Base-by-base conservation (phyloP, 1,284 basidiomycete species). In the Ustilago shanxiensis region DNA sequence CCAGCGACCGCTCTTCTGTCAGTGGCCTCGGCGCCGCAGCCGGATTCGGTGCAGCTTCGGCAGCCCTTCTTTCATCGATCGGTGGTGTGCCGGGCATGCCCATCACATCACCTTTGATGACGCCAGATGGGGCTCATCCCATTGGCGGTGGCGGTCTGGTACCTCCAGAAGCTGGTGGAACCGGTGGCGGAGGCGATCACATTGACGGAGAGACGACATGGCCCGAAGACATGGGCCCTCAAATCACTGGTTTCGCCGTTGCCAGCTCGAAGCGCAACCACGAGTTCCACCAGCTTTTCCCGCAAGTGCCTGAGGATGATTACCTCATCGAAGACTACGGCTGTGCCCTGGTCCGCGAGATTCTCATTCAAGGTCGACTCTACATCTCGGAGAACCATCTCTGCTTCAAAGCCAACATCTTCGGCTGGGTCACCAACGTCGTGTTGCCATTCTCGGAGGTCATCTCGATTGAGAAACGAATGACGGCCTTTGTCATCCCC, bases 271-370 rank as follows among this genome's bases (percentile, higher is more conserved):
- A 95, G 86, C 89, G 96, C 61, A 98, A 99, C 84, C 90, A 92
- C 9, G 97, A 99, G 83, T 99, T 99, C 86, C 96, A 99, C 84
- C 92, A 93, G 64, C 87, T 98, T 80, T 99, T 99, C 87, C 90
- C 88, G 26, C 91, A 73, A 33, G 86, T 98, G 18, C 94, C 95
- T 3, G 94, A 97, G 83, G 95, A 95, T 11, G 96, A 99, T 87
- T 98, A 98, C 88, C 89, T 99, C 58, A 99, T 99, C 83, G 96
- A 99, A 97, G 96, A 98, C 86, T 99, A 99, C 81, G 95, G 96
- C 2, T 99, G 97, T 86, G 97, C 96, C 0, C 87, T 98, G 14
- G 94, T 97, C 83, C 91, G 95, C 60, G 97, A 99, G 86, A 98
- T 99, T 78, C 89, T 99, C 29, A 93, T 98, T 33, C 96, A 99